These are phyloP conservation scores for Erythrophleum fordii DNA, from an alignment of 306 rosid species.

Conservation along the genomic window DNA sequence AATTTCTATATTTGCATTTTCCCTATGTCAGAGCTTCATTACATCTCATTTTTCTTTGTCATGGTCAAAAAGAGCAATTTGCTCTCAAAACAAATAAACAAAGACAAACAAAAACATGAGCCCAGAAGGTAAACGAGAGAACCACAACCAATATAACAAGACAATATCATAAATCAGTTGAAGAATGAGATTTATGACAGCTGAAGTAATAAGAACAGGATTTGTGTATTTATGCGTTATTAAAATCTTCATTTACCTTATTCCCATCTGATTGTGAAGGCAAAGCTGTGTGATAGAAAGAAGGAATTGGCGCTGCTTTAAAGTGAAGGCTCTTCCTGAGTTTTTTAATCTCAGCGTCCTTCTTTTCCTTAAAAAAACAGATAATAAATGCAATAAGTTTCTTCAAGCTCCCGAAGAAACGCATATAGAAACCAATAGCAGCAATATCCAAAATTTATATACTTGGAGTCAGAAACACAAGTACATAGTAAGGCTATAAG, in stretches of 20 bases:
- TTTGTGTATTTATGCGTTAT: not conserved
- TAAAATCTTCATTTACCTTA: conserved; percentile 49
- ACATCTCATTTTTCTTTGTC: not conserved
- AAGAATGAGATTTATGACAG: not conserved
- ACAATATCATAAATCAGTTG: not conserved
- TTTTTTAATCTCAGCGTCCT: conserved; percentile 63
- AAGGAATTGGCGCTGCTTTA: conserved; percentile 74
- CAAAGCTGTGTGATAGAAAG: conserved; percentile 52
- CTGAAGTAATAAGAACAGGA: not conserved
- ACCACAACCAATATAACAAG: not conserved
- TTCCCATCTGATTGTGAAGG: conserved; percentile 45
- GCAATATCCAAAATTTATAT: not conserved
- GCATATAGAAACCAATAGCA: not conserved
- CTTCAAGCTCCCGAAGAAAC: conserved; percentile 14
- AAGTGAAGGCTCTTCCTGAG: conserved; percentile 66
- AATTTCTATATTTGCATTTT: not conserved
- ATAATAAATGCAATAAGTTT: conserved; percentile 21
- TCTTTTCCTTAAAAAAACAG: conserved; percentile 54
- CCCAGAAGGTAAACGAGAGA: too few relatives aligned
- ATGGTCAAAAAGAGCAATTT: not conserved
- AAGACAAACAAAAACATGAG: not conserved
- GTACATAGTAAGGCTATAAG: not conserved
- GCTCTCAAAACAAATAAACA: not conserved
- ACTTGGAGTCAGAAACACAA: not conserved
- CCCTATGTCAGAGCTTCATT: not conserved